These are phyloP conservation scores for Brasilioporus rufonigricans DNA, from an alignment of 768 basidiomycete species.

Conservation along the genomic window DNA sequence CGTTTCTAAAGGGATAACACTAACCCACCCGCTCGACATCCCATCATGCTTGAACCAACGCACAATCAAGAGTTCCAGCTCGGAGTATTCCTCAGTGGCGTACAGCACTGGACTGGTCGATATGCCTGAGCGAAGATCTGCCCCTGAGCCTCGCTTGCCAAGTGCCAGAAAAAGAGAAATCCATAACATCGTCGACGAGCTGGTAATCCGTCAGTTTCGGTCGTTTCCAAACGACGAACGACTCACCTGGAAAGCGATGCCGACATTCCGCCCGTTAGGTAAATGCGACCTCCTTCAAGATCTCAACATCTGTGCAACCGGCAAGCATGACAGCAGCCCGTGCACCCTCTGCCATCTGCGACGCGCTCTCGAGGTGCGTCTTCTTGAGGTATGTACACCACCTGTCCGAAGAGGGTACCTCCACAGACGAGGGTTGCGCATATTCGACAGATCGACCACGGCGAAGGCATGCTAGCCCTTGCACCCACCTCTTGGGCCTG, in stretches of 20 bases:
- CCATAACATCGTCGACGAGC: slow-evolving; percentile 95
- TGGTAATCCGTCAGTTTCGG: slow-evolving; percentile 29
- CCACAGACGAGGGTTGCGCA: slow-evolving; percentile 34
- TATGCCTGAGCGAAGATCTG: slow-evolving; percentile 78
- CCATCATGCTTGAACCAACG: slow-evolving; percentile 75
- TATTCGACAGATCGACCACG: slow-evolving; percentile 36
- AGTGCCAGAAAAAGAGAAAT: slow-evolving; percentile 81
- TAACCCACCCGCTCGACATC: slow-evolving; percentile 68
- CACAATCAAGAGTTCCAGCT: slow-evolving; percentile 71
- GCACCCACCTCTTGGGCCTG: slow-evolving; percentile 37
- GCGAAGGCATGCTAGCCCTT: no score
- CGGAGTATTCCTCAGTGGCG: slow-evolving; percentile 81
- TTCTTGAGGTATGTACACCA: slow-evolving; percentile 86
- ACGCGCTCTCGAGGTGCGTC: slow-evolving; percentile 51
- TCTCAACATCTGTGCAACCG: slow-evolving; percentile 70
- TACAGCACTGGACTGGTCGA: slow-evolving; percentile 86
- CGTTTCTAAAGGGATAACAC: background rate
- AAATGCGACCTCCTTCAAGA: slow-evolving; percentile 88
- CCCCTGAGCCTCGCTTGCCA: slow-evolving; percentile 84
- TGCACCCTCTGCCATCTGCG: slow-evolving; percentile 30
- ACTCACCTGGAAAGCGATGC: slow-evolving; percentile 3
- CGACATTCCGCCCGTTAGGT: slow-evolving; percentile 31
- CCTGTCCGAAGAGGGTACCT: slow-evolving; percentile 39
- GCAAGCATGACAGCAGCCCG: slow-evolving; percentile 86
- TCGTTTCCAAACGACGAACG: background rate